Evolutionary conservation across 1,284 basidiomycete species (phyloP), one percentile per base, ranked within the genome.

Genomic region (Polyporus tsugae): DNA sequence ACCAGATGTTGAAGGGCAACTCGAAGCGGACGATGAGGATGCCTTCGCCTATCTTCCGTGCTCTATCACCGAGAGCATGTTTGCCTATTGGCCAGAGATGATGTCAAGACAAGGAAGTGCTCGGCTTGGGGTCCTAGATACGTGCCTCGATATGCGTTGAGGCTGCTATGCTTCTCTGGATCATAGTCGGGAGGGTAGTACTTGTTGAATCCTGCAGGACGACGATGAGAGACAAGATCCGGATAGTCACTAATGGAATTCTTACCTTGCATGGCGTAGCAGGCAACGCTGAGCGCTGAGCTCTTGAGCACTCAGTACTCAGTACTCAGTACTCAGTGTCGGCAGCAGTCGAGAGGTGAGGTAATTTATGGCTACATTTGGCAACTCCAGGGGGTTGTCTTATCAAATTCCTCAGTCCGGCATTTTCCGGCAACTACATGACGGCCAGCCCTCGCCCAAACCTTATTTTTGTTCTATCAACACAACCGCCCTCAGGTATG

Each of bases 1-100:
- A 99, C 96, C 97, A 98, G 73, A 98, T 96, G 78, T 98, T 96
- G 84, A 97, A 99, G 0, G 97, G 97, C 9, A 99, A 82, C 78
- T 97, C 95, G 76, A 97, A 97, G 35, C 97, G 93, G 39, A 94
- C 94, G 62, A 98, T 94, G 44, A 99, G 85, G 70, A 98, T 95
- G 0, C 97, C 97, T 79, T 97, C 90, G 80, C 97, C 95, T 59
- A 98, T 84, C 82, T 98, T 97, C 52, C 95, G 87, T 29, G 97
- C 98, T 69, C 97, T 86, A 78, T 95, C 93, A 11, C 96, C 96
- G 7, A 98, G 83, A 0, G 96, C 97, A 86, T 98, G 97, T 80
- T 97, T 97, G 64, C 96, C 96, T 94, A 73, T 76, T 29, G 29
- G 29, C 19, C 39, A 35, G 36, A 10, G 29, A 22, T 78, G 46